These are phyloP conservation scores for Coemansia sp. DNA, from an alignment of 192 early-diverging fungal genomes.

Conservation along the genomic window DNA sequence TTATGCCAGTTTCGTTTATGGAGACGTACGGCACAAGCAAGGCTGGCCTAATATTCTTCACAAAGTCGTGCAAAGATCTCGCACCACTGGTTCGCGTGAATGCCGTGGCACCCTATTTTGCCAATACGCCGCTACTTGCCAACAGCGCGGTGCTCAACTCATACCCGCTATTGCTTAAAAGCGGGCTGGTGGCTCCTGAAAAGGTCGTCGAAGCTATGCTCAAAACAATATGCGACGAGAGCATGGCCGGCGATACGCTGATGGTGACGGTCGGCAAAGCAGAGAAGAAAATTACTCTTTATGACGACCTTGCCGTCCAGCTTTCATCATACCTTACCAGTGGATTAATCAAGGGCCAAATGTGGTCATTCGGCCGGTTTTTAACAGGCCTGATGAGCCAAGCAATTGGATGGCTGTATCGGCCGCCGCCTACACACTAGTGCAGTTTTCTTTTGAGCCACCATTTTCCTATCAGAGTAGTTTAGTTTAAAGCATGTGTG, in stretches of 20 bases:
- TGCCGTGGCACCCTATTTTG: constrained; percentile 61
- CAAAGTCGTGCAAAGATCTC: constrained; percentile 42
- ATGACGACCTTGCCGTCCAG: constrained; percentile 23
- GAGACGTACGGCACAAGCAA: constrained; percentile 78
- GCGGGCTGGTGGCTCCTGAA: constrained; percentile 38
- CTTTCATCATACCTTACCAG: constrained; percentile 37
- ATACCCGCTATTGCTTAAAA: constrained; percentile 27
- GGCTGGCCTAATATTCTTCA: constrained; percentile 68
- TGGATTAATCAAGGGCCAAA: constrained; percentile 28
- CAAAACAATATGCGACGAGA: constrained; percentile 55
- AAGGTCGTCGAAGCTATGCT: constrained; percentile 61
- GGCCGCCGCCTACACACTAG: not conserved
- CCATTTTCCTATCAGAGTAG: too few relatives aligned
- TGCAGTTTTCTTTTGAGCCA: too few relatives aligned
- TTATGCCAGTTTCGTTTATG: constrained; percentile 54
- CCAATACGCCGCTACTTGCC: constrained; percentile 55
- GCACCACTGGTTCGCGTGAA: constrained; percentile 59
- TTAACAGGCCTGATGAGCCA: constrained; percentile 13
- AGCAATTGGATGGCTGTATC: constrained; percentile 14
- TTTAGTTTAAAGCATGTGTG: too few relatives aligned
- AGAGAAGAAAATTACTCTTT: constrained; percentile 23
- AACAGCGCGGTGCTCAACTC: constrained; percentile 27
- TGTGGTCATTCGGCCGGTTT: constrained; percentile 7
- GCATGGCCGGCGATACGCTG: constrained; percentile 53
- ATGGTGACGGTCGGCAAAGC: constrained; percentile 39